Percentiles rank a stretch among this genome's conserved stretches.
Conservation (phyloP, 148 eudicot species). For the Silene latifolia region DNA sequence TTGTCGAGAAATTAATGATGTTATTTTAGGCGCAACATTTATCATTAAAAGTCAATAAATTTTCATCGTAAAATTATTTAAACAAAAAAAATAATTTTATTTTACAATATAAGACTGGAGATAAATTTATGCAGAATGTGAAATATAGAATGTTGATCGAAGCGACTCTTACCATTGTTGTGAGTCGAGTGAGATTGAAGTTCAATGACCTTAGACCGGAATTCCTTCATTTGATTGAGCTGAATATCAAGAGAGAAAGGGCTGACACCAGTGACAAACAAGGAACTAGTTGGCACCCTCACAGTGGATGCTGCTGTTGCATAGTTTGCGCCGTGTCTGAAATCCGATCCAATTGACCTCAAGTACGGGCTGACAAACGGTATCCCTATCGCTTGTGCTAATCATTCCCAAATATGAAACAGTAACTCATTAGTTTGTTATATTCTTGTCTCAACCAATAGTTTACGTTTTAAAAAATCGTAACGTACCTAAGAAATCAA, state of each 20-base stretch:
- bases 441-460: not conserved
- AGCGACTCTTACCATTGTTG: constrained; percentile 28
- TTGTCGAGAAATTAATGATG: too few relatives aligned
- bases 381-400: constrained; percentile 72
- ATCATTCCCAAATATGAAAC: not conserved
- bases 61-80: too few relatives aligned
- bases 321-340: constrained; percentile 74
- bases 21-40: too few relatives aligned
- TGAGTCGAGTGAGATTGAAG: constrained; percentile 24
- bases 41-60: too few relatives aligned
- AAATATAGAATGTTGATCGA: too few relatives aligned
- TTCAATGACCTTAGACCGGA: constrained; percentile 46
- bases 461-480: not conserved
- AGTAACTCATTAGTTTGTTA: not conserved
- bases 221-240: constrained; percentile 73
- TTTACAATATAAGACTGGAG: too few relatives aligned
- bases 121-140: too few relatives aligned
- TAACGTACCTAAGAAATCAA: constrained; percentile 75
- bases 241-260: constrained; percentile 90
- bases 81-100: too few relatives aligned
- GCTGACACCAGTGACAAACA: constrained; percentile 79
- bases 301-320: constrained; percentile 87
- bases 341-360: constrained; percentile 77
- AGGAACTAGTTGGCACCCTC: constrained; percentile 61
- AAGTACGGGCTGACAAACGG: constrained; percentile 85